Evolutionary conservation across 805 yeast genomes (phyloP).

Genomic region (Hanseniaspora thailandica): DNA sequence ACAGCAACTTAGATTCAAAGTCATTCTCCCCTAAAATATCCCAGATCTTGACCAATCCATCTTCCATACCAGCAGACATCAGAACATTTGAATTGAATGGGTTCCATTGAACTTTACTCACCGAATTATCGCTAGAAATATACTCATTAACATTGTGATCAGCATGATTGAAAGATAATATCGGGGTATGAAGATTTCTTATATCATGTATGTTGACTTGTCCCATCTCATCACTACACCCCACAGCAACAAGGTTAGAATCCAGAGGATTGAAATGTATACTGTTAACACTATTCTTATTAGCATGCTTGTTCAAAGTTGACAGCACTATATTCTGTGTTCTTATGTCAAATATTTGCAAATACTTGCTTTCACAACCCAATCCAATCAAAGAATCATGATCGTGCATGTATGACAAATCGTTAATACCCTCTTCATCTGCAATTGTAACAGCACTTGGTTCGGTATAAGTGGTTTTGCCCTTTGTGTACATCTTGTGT

Average conservation of each 20-base stretch:
- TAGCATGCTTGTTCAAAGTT: conserved; percentile 17
- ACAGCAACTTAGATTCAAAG: conserved; percentile 29
- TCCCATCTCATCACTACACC: conserved; percentile 43
- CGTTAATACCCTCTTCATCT: conserved; percentile 50
- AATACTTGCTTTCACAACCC: conserved; percentile 52
- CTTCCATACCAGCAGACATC: conserved; percentile 57
- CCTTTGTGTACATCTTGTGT: conserved; percentile 28
- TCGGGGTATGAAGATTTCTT: conserved; percentile 33
- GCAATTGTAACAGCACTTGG: conserved; percentile 20
- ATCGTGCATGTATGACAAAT: conserved; percentile 52
- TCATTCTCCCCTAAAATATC: conserved; percentile 33
- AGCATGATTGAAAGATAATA: conserved; percentile 25
- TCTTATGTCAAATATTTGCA: conserved; percentile 47
- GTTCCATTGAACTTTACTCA: conserved; percentile 67
- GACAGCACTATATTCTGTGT: conserved; percentile 15
- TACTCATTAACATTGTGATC: conserved; percentile 27
- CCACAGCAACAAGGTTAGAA: conserved; percentile 51
- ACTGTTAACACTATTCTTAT: conserved; percentile 40
- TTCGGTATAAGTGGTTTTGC: conserved; percentile 21
- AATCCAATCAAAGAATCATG: conserved; percentile 52
- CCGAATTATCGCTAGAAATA: conserved; percentile 30
- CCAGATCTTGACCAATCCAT: conserved; percentile 51
- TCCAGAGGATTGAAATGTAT: conserved; percentile 50
- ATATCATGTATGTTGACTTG: conserved; percentile 52
- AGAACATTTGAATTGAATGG: conserved; percentile 41